Conservation (phyloP, 345 rosid genomes). For the Eucalyptus shirleyi region DNA sequence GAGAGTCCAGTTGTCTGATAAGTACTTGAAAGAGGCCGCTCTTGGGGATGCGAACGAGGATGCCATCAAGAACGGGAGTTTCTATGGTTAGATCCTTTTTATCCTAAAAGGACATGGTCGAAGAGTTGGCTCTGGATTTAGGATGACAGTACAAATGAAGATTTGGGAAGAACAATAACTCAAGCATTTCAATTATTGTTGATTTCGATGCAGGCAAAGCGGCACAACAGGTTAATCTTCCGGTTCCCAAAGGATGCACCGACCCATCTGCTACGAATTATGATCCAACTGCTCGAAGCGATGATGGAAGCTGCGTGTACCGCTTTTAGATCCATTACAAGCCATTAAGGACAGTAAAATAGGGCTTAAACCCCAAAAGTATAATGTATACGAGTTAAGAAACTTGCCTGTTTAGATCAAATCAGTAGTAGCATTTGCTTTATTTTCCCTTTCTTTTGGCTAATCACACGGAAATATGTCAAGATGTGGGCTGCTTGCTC, state of each 20-base stretch:
- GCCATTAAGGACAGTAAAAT: not conserved
- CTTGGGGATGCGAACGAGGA: conserved; percentile 48
- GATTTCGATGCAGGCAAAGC: conserved; percentile 32
- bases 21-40: conserved; percentile 40
- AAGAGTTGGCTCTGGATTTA: not conserved
- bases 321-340: not conserved
- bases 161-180: not conserved
- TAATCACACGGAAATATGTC: not conserved
- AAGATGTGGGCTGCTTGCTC: not conserved
- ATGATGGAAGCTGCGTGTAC: conserved; percentile 25
- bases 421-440: not conserved
- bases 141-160: not conserved
- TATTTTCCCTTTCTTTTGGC: not conserved
- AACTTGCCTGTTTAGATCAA: not conserved
- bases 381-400: not conserved
- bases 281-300: conserved; percentile 39
- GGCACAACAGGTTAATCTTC: conserved; percentile 27
- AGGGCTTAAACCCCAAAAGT: not conserved
- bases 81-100: not conserved
- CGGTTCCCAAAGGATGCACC: conserved; percentile 32
- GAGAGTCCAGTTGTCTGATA: conserved; percentile 39
- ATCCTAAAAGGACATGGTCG: not conserved
- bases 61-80: conserved; percentile 10
- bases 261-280: conserved; percentile 23
- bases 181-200: not conserved